A percentile compares a stretch with the other conserved stretches of the same genome.
Conservation (phyloP, 1,139 yeast species). For the Ogataea hybrid region DNA sequence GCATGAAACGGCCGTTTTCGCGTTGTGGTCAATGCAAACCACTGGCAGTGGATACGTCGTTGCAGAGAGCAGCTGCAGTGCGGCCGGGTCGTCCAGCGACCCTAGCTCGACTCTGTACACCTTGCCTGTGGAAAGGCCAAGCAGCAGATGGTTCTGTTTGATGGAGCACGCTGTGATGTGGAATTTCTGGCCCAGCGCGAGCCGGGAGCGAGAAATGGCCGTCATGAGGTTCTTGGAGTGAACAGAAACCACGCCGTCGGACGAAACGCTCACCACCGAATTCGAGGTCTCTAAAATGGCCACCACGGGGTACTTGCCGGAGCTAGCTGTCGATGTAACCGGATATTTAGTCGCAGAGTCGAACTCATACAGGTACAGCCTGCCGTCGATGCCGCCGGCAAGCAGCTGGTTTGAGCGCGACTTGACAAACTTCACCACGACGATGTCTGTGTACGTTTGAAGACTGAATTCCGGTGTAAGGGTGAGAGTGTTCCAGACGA, state of each 20-base stretch:
- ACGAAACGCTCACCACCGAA: slow-evolving; percentile 13
- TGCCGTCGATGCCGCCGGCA: slow-evolving; percentile 28
- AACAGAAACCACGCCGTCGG: slow-evolving; percentile 14
- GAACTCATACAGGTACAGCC: slow-evolving; percentile 26
- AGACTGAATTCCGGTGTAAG: slow-evolving; percentile 39
- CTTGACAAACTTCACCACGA: slow-evolving; percentile 23
- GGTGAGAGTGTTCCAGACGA: slow-evolving; percentile 34
- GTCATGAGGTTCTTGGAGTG: slow-evolving; percentile 18
- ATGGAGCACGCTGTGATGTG: slow-evolving; percentile 21
- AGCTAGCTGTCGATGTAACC: slow-evolving; percentile 14
- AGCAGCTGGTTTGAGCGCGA: slow-evolving; percentile 23
- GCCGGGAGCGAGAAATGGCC: slow-evolving; percentile 9
- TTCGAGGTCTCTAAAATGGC: slow-evolving; percentile 14
- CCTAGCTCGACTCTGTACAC: slow-evolving; percentile 12
- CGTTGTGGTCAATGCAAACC: slow-evolving; percentile 14
- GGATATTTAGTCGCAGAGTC: slow-evolving; percentile 25
- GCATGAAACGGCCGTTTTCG: slow-evolving; percentile 7
- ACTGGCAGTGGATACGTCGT: slow-evolving; percentile 15
- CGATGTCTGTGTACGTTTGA: slow-evolving; percentile 34
- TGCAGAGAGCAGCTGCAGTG: slow-evolving; percentile 5
- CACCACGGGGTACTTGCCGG: slow-evolving; percentile 10
- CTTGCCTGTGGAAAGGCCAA: slow-evolving; percentile 23
- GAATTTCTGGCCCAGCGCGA: slow-evolving; percentile 6
- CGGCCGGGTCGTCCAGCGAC: slow-evolving; percentile 9
- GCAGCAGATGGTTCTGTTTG: slow-evolving; percentile 16